phyloP scores from a whole-genome alignment of 2,329 filamentous ascomycete genomes.

The Lachnellula cervina region DNA sequence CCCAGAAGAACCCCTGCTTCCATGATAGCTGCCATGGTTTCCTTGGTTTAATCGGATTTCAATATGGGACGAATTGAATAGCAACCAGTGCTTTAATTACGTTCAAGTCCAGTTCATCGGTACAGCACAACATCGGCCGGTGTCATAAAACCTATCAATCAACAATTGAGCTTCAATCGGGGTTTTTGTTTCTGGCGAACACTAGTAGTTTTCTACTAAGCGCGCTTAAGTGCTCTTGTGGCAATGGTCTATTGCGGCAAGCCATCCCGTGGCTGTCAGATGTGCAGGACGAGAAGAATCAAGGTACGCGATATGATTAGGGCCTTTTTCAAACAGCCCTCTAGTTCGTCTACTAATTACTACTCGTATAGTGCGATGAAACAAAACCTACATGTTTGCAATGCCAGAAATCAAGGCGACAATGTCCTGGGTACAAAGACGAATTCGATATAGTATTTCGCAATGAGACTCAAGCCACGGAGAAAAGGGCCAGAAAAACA shows the following conservation, averaged over 20 bases:
- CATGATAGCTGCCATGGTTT: constrained; percentile 19
- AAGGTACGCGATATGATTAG: constrained; percentile 48
- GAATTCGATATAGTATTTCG: constrained; percentile 70
- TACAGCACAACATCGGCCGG: too few species aligned
- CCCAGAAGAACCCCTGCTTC: background rate
- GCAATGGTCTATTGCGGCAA: constrained; percentile 63
- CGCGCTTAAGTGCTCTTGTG: constrained; percentile 5
- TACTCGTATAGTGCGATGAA: constrained; percentile 54
- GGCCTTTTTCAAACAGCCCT: background rate
- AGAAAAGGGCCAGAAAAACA: constrained; percentile 54
- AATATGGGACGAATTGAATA: too few species aligned
- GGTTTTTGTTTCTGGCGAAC: background rate
- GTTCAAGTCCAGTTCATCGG: too few species aligned
- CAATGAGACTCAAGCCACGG: constrained; percentile 66
- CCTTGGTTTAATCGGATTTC: constrained; percentile 1
- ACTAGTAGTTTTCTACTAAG: background rate
- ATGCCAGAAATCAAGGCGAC: constrained; percentile 57
- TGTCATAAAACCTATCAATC: too few species aligned
- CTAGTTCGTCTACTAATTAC: constrained; percentile 16
- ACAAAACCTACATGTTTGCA: constrained; percentile 61
- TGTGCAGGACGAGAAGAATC: constrained; percentile 68
- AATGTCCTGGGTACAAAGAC: constrained; percentile 64
- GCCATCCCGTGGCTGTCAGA: constrained; percentile 66
- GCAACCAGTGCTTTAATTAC: too few species aligned
- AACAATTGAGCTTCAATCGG: too few species aligned